These are phyloP conservation scores for Botrytis cinerea DNA, from an alignment of 2,329 filamentous ascomycete genomes.

Conservation along the genomic window DNA sequence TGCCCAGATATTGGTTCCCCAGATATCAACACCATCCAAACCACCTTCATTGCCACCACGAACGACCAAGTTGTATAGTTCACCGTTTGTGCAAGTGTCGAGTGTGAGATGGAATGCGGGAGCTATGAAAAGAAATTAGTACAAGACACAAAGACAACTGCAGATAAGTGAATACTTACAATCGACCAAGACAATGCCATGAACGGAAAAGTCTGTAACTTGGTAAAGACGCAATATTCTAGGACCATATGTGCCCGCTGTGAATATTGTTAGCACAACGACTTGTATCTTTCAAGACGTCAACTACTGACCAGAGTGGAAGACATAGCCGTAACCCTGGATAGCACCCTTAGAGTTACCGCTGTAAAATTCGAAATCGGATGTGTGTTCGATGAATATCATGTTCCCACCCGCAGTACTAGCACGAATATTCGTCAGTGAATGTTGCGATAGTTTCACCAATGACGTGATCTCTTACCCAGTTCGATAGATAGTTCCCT, in stretches of 20 bases:
- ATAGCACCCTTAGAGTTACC: slow-evolving; percentile 53
- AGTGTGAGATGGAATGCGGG: slow-evolving; percentile 48
- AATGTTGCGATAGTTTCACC: neutral
- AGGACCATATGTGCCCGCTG: slow-evolving; percentile 29
- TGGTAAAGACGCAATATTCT: slow-evolving; percentile 32
- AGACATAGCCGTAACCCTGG: slow-evolving; percentile 54
- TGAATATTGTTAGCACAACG: neutral
- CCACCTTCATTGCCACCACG: slow-evolving; percentile 54
- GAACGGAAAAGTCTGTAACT: slow-evolving; percentile 33
- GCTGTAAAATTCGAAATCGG: slow-evolving; percentile 56
- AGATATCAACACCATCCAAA: slow-evolving; percentile 59
- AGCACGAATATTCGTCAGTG: neutral
- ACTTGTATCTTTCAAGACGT: neutral
- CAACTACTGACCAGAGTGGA: slow-evolving; percentile 43
- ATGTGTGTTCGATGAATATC: slow-evolving; percentile 52
- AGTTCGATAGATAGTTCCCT: slow-evolving; percentile 54
- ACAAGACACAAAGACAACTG: neutral
- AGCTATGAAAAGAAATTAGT: slow-evolving; percentile 28
- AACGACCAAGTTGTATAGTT: slow-evolving; percentile 58
- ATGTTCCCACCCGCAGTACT: slow-evolving; percentile 51
- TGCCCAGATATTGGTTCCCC: slow-evolving; percentile 56
- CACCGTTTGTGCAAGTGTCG: slow-evolving; percentile 53
- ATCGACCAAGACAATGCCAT: slow-evolving; percentile 35
- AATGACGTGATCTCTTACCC: slow-evolving; percentile 37
- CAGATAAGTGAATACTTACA: slow-evolving; percentile 23